phyloP scores from a whole-genome alignment of 768 basidiomycete genomes.

The Rhodocollybia butyracea region DNA sequence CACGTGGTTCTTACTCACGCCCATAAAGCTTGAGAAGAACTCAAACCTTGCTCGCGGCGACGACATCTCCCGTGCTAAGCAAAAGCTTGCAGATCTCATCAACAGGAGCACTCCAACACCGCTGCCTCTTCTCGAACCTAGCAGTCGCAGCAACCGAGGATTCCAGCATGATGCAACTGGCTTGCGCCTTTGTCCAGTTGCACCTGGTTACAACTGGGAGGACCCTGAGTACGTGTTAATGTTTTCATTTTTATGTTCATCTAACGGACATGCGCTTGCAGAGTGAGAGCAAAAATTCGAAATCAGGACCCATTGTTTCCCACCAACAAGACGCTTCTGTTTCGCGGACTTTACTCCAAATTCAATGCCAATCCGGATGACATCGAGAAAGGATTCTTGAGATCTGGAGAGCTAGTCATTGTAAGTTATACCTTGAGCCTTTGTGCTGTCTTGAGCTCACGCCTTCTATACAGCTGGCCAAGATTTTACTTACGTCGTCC shows the following conservation, averaged over 20 bases:
- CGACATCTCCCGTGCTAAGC: conserved; percentile 17
- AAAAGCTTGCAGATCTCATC: conserved; percentile 19
- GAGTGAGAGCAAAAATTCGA: conserved; percentile 10
- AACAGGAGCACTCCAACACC: conserved; percentile 7
- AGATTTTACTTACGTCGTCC: conserved; percentile 16
- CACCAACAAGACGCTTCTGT: conserved; percentile 16
- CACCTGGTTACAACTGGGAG: conserved; percentile 14
- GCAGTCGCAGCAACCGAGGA: not conserved
- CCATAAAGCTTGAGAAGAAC: conserved; percentile 19
- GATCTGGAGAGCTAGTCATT: conserved; percentile 12
- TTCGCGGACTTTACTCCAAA: conserved; percentile 13
- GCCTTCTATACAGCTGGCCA: not conserved
- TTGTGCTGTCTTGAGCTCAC: not conserved
- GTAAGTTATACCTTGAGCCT: too few species aligned
- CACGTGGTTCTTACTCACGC: not conserved
- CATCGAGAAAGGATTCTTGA: conserved; percentile 16
- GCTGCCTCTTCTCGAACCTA: not conserved
- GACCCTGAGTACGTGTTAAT: conserved; percentile 8
- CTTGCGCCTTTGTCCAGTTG: conserved; percentile 14
- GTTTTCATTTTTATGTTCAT: not conserved
- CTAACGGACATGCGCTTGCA: not conserved
- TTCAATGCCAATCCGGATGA: conserved; percentile 9
- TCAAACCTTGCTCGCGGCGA: conserved; percentile 20
- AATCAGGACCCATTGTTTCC: conserved; percentile 11
- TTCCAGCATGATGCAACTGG: conserved; percentile 18